Conservation (phyloP, 2,329 filamentous ascomycete species). For the Epichloe typhina region DNA sequence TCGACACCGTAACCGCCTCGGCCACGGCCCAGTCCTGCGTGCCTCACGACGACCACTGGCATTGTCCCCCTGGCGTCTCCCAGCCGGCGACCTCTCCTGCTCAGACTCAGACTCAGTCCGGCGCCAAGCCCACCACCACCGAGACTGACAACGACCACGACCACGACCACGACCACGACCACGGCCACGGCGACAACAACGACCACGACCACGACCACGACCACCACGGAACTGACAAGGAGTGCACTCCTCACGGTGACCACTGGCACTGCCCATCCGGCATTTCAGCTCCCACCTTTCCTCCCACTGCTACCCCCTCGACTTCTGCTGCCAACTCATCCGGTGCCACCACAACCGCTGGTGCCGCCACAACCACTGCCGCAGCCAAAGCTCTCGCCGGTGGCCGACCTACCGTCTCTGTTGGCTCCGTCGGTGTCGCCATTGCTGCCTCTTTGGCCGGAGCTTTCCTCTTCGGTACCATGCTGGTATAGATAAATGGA, state of each 20-base stretch:
- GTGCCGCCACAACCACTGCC: background rate
- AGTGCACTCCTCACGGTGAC: conserved; percentile 7
- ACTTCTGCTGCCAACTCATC: background rate
- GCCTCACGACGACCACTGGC: conserved; percentile 9
- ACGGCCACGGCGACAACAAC: conserved; percentile 3
- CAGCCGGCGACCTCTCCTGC: conserved; percentile 6
- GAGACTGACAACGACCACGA: background rate
- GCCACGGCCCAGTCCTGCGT: conserved; percentile 1
- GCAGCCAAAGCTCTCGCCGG: background rate
- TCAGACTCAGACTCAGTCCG: conserved; percentile 1
- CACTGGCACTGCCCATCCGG: conserved; percentile 11
- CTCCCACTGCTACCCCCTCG: conserved; percentile 1
- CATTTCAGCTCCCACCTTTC: conserved; percentile 3
- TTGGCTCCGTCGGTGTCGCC: conserved; percentile 2
- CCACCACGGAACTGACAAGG: conserved; percentile 1
- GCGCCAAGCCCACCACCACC: background rate
- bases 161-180: conserved; percentile 2
- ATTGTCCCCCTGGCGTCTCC: conserved; percentile 6
- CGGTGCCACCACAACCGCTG: background rate
- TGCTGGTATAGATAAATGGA: conserved; percentile 1
- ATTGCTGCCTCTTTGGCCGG: conserved; percentile 5
- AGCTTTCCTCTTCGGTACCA: conserved; percentile 6
- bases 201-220: conserved; percentile 3
- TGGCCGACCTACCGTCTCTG: background rate
- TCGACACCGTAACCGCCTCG: conserved; percentile 1